Evolutionary conservation across 495 filamentous ascomycete genomes (phyloP).

Genomic region (Aspergillus carlsbadensis): DNA sequence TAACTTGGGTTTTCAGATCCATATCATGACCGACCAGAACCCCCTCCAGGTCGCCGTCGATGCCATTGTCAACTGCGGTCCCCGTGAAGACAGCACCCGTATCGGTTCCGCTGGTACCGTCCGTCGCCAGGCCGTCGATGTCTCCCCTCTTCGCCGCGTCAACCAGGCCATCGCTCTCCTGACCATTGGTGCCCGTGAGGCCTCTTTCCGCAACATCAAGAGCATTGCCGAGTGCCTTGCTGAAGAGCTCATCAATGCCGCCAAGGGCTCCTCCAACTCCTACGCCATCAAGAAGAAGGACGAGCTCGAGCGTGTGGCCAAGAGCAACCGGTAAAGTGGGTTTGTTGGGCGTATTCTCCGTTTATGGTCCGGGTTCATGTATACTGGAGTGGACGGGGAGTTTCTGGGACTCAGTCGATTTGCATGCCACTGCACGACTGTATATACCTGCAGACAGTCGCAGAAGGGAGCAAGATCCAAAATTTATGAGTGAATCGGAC

Average conservation of each 20-base stretch:
- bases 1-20: slow-evolving; percentile 61
- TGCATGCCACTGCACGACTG: slow-evolving; percentile 48
- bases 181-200: slow-evolving; percentile 96
- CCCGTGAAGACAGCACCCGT: slow-evolving; percentile 99
- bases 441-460: slow-evolving; percentile 45
- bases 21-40: slow-evolving; percentile 99
- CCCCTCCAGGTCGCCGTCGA: slow-evolving; percentile 99
- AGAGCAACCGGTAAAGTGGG: slow-evolving; percentile 91
- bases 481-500: slow-evolving; percentile 42
- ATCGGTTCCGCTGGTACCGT: slow-evolving; percentile 99
- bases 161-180: slow-evolving; percentile 99
- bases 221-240: slow-evolving; percentile 96
- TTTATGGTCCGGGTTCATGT: slow-evolving; percentile 44
- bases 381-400: slow-evolving; percentile 50
- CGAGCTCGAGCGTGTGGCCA: slow-evolving; percentile 99
- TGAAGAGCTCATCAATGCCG: slow-evolving; percentile 99
- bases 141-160: slow-evolving; percentile 97
- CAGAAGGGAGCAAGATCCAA: slow-evolving; percentile 39
- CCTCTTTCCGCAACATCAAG: slow-evolving; percentile 99
- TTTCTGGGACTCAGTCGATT: slow-evolving; percentile 49
- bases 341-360: slow-evolving; percentile 46
- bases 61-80: slow-evolving; percentile 99
- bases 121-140: slow-evolving; percentile 99
- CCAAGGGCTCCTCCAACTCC: slow-evolving; percentile 99
- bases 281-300: slow-evolving; percentile 99